These are phyloP conservation scores for Penicillium brevicompactum DNA, from an alignment of 2,329 filamentous ascomycete genomes.

Conservation along the genomic window DNA sequence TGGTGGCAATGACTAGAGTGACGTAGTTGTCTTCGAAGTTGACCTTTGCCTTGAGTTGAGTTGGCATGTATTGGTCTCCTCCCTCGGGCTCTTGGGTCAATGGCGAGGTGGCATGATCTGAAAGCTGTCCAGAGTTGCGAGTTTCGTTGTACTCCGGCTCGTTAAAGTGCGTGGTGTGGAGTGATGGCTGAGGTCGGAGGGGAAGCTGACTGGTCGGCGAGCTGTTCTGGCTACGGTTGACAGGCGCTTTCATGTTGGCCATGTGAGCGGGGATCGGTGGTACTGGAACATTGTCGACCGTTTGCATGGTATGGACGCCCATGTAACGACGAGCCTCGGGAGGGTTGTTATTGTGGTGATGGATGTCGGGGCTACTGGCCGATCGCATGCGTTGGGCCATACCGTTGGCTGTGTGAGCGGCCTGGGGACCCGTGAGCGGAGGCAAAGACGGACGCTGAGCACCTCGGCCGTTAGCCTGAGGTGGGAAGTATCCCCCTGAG, in stretches of 20 bases:
- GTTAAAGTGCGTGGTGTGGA: slow-evolving; percentile 39
- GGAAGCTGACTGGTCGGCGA: slow-evolving; percentile 73
- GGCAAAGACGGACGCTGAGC: slow-evolving; percentile 76
- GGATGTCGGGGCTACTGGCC: slow-evolving; percentile 94
- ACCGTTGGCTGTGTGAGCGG: slow-evolving; percentile 53
- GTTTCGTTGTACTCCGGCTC: slow-evolving; percentile 42
- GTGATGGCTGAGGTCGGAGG: slow-evolving; percentile 56
- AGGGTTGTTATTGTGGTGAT: slow-evolving; percentile 56
- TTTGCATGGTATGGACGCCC: slow-evolving; percentile 59
- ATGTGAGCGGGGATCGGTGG: slow-evolving; percentile 75
- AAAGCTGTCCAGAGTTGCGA: slow-evolving; percentile 28
- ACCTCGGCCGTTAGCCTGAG: slow-evolving; percentile 60
- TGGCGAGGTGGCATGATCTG: slow-evolving; percentile 38
- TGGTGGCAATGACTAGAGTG: slow-evolving; percentile 93
- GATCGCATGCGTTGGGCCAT: slow-evolving; percentile 74
- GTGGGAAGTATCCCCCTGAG: slow-evolving; percentile 63
- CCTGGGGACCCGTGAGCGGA: slow-evolving; percentile 60
- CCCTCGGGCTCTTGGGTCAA: slow-evolving; percentile 36
- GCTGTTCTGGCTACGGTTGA: slow-evolving; percentile 77
- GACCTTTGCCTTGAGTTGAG: slow-evolving; percentile 93
- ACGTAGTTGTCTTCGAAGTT: slow-evolving; percentile 91
- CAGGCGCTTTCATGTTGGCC: slow-evolving; percentile 59
- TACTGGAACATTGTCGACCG: slow-evolving; percentile 64
- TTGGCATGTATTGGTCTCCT: slow-evolving; percentile 55
- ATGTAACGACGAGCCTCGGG: slow-evolving; percentile 50